Evolutionary conservation across 352 stramenopile species (phyloP).

Genomic region (Pythium dissimile): DNA sequence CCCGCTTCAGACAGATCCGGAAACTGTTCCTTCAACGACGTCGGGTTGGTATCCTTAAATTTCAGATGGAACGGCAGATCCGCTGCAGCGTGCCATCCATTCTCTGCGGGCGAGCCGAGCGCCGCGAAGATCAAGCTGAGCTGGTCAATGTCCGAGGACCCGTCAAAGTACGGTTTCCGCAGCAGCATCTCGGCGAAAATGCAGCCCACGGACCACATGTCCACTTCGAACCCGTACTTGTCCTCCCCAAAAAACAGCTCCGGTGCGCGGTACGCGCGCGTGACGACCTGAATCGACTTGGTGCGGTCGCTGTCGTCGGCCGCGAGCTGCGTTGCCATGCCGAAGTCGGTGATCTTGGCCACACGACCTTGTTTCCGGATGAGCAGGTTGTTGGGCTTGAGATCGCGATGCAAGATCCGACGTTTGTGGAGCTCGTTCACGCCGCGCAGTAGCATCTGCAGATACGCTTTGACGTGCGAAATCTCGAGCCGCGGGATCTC

Average conservation of each 20-base stretch:
- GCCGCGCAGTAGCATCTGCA: constrained; percentile 61
- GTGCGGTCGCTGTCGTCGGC: constrained; percentile 19
- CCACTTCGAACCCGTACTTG: constrained; percentile 51
- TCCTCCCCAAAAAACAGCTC: constrained; percentile 80
- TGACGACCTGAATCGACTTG: constrained; percentile 71
- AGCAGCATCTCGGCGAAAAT: constrained; percentile 80
- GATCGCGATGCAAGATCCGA: constrained; percentile 67
- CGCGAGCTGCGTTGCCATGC: constrained; percentile 52
- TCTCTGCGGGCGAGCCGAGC: constrained; percentile 61
- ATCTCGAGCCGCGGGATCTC: constrained; percentile 35
- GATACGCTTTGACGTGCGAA: constrained; percentile 60
- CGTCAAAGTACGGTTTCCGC: constrained; percentile 54
- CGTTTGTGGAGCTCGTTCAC: constrained; percentile 56
- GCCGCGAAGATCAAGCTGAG: constrained; percentile 68
- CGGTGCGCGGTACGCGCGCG: constrained; percentile 62
- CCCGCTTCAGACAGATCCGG: constrained; percentile 43
- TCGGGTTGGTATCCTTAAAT: constrained; percentile 69
- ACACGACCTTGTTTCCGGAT: constrained; percentile 36
- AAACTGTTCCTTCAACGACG: constrained; percentile 55
- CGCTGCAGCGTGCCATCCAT: constrained; percentile 47
- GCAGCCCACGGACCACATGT: constrained; percentile 79
- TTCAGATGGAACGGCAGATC: constrained; percentile 66
- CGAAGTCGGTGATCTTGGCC: constrained; percentile 82
- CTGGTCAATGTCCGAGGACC: constrained; percentile 76
- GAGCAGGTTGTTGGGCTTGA: constrained; percentile 84